phyloP scores from a whole-genome alignment of 2,329 filamentous ascomycete species.

The Emergomyces pasteurianus region DNA sequence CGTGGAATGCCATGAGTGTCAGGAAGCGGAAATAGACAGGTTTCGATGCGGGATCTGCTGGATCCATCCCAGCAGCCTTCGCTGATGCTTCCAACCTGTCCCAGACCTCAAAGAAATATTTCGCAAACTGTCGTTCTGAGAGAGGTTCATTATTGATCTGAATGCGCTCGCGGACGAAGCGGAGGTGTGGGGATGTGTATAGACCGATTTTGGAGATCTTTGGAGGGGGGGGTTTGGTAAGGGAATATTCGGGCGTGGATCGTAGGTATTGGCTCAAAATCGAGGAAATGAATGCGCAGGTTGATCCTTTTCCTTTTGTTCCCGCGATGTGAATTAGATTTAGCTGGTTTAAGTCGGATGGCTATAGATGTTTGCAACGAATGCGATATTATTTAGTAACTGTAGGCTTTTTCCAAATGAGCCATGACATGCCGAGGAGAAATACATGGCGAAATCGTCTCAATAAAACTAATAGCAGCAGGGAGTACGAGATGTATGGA shows the following conservation, averaged over 20 bases:
- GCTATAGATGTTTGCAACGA: conserved; percentile 30
- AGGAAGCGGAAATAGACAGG: conserved; percentile 89
- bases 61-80: conserved; percentile 39
- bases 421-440: too few species aligned
- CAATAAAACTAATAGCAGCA: neutral
- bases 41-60: conserved; percentile 48
- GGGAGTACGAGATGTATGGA: neutral
- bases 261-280: conserved; percentile 56
- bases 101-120: conserved; percentile 78
- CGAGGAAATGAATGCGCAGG: conserved; percentile 69
- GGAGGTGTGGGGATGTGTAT: conserved; percentile 76
- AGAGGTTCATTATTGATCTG: conserved; percentile 64
- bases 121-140: conserved; percentile 54
- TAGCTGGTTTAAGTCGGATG: conserved; percentile 47
- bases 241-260: conserved; percentile 21
- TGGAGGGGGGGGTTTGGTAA: conserved; percentile 15
- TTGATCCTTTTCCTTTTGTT: conserved; percentile 89
- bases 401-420: neutral
- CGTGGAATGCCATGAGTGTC: conserved; percentile 77
- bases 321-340: conserved; percentile 74
- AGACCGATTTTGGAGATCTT: conserved; percentile 53
- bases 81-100: conserved; percentile 49
- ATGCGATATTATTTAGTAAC: neutral
- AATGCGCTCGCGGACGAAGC: conserved; percentile 75
- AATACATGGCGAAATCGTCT: neutral